Evolutionary conservation across 108 stramenopile genomes (phyloP).

Genomic region (Cyclotella sp.): DNA sequence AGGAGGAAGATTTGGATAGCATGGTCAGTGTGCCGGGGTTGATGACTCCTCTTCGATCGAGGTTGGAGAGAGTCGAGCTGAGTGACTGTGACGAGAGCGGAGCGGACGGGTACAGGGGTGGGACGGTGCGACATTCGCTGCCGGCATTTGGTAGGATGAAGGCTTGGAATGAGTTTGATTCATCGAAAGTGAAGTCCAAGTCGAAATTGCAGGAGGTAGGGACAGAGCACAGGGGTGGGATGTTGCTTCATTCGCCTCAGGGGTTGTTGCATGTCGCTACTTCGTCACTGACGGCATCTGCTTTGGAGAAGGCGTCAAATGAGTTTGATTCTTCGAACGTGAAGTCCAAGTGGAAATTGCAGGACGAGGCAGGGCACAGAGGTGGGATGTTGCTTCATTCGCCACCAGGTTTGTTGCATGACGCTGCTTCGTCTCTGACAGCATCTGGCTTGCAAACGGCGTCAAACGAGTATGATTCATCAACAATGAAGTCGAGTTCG

Average conservation of each 20-base stretch:
- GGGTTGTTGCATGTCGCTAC: background rate
- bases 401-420: background rate
- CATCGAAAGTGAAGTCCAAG: background rate
- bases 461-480: too few species aligned
- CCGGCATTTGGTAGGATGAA: too few species aligned
- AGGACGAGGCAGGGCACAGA: background rate
- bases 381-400: background rate
- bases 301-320: too few species aligned
- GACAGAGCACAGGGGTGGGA: background rate
- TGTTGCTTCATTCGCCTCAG: background rate
- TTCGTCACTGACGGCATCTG: background rate
- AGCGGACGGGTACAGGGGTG: background rate
- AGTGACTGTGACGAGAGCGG: background rate
- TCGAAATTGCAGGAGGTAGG: background rate
- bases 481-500: too few species aligned
- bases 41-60: slow-evolving; percentile 1
- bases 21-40: background rate
- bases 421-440: too few species aligned
- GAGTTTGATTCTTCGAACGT: too few species aligned
- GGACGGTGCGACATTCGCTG: too few species aligned
- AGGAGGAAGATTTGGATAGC: slow-evolving; percentile 1
- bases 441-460: background rate
- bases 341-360: background rate
- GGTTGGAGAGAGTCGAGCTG: background rate
- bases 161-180: background rate